Evolutionary conservation across 306 rosid species (phyloP), one percentile per base, ranked within the genome.

Genomic region (Cucumis cinereus): DNA sequence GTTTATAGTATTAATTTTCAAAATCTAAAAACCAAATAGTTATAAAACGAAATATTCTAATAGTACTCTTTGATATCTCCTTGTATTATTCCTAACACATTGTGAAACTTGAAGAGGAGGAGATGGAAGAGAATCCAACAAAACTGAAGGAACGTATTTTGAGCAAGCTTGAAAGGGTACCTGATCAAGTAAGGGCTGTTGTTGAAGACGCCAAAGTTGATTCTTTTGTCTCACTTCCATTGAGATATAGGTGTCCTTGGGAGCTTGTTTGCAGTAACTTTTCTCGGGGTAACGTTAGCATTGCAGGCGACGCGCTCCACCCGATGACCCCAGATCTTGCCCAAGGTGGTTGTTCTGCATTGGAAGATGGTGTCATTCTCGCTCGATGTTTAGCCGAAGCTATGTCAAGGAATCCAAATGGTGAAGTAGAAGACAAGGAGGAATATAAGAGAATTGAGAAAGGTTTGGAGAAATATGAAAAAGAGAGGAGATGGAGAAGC

Each of bases 231-330:
- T 67, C 55, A 41, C 20, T 74, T 4, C 88, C 86, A 56, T 4
- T 91, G 79, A 81, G 79, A 80, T 89, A 80, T 13, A 87, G 91
- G 30, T 74, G 30, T 35, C 96, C 90, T 0, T 84, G 86, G 89
- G 88, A 89, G 59, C 79, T 91, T 0, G 4, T 91, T 4, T 79
- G 63, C 23, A 86, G 85, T 43, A 82, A 83, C 7, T 80, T 87
- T 14, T 83, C 80, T 70, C 81, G 84, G 60, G 82, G 82, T n/a
- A 91, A 87, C 8, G 86, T 82, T 24, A 84, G 88, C 74, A 79
- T 89, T 4, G 93, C 77, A 0, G 93, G 96, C n/a, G 97, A 88
- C 19, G 91, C 90, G 1, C 75, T 92, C 53, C 97, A 92, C 60
- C 88, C 96, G 5, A 90, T 84, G 93, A 83, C 87, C 0, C 90